These are phyloP conservation scores for Aspergillus pseudotamarii DNA, from an alignment of 2,329 filamentous ascomycete species.

Conservation along the genomic window DNA sequence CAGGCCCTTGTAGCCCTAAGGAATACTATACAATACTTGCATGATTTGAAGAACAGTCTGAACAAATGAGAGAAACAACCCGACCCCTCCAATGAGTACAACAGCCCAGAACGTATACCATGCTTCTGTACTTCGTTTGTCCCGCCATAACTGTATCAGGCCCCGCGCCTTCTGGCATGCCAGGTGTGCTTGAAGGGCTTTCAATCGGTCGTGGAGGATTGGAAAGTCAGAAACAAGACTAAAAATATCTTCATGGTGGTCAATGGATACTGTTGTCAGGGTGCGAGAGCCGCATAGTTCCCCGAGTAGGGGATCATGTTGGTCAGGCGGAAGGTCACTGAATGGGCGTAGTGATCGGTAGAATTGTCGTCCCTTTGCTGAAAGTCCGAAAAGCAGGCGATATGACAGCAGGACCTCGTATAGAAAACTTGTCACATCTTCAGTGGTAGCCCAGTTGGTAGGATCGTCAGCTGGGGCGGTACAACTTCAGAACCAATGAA, in stretches of 20 bases:
- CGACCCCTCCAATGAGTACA: not conserved
- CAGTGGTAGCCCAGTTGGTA: conserved; percentile 11
- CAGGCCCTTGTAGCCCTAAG: not conserved
- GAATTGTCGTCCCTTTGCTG: conserved; percentile 2
- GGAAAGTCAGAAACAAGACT: not conserved
- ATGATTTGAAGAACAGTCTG: not conserved
- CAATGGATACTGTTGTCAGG: not conserved
- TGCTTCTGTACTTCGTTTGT: not conserved
- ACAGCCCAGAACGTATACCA: not conserved
- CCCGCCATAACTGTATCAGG: not conserved
- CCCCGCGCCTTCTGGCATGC: not conserved
- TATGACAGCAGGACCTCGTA: conserved; percentile 11
- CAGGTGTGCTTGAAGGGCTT: not conserved
- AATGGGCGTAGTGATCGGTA: conserved; percentile 8
- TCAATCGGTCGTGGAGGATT: not conserved
- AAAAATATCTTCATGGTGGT: not conserved
- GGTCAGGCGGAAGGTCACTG: not conserved
- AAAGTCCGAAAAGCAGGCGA: conserved; percentile 13
- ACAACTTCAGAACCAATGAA: not conserved
- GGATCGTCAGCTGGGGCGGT: not conserved
- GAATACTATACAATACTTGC: not conserved
- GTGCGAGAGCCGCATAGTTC: not conserved
- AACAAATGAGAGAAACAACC: not conserved
- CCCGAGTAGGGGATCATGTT: not conserved
- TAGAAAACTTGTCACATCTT: conserved; percentile 11